phyloP scores from a whole-genome alignment of 139 green algal genomes.

The Chlorella sp. region DNA sequence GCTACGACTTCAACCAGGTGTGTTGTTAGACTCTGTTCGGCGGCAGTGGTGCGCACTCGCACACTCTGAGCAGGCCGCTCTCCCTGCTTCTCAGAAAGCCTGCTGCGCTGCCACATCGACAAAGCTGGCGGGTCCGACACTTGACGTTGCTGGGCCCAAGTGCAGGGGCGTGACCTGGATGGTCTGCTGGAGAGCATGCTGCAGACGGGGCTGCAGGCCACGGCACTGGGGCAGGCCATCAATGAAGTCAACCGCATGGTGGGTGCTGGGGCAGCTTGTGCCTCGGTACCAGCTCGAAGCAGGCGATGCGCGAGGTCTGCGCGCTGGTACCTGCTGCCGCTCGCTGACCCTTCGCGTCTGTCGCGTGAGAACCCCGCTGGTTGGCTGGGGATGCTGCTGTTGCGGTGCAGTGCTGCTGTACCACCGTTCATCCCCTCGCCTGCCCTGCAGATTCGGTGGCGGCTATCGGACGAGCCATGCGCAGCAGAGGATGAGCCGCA shows the following conservation, averaged over 20 bases:
- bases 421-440: neutral
- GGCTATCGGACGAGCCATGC: conserved; percentile 85
- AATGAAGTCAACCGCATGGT: conserved; percentile 97
- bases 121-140: too few species aligned
- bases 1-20: conserved; percentile 85
- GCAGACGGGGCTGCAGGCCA: conserved; percentile 91
- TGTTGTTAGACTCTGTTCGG: too few species aligned
- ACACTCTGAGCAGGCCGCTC: too few species aligned
- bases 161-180: conserved; percentile 67
- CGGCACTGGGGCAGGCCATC: conserved; percentile 86
- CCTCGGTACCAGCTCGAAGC: too few species aligned
- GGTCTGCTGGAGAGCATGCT: conserved; percentile 84
- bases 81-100: too few species aligned
- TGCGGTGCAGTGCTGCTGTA: too few species aligned
- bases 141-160: too few species aligned
- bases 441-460: conserved; percentile 81
- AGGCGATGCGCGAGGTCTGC: neutral
- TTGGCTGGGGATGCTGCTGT: too few species aligned
- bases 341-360: too few species aligned
- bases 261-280: neutral
- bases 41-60: too few species aligned
- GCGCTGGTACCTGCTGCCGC: neutral
- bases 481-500: conserved; percentile 37
- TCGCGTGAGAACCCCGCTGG: too few species aligned
- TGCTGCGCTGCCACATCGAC: too few species aligned